phyloP scores from a whole-genome alignment of 1,284 basidiomycete species.

The Marasmius sp. region DNA sequence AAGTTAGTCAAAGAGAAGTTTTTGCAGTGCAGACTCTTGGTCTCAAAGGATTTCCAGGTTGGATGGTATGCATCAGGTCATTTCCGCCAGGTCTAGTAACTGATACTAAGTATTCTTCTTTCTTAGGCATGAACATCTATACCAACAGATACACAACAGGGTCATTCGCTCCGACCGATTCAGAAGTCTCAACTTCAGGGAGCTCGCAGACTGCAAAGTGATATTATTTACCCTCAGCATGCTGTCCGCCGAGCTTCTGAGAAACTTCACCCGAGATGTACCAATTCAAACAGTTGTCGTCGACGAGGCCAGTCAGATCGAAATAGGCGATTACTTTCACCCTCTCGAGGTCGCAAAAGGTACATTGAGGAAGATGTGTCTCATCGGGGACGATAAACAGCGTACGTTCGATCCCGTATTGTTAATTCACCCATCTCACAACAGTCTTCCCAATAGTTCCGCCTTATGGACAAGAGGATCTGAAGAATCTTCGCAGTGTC shows the following conservation, averaged over 20 bases:
- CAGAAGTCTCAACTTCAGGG: slow-evolving; percentile 15
- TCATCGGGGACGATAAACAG: slow-evolving; percentile 78
- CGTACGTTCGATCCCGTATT: slow-evolving; percentile 41
- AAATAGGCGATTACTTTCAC: slow-evolving; percentile 55
- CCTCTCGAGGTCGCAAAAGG: slow-evolving; percentile 44
- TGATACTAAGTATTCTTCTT: slow-evolving; percentile 4
- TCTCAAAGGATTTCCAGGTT: slow-evolving; percentile 43
- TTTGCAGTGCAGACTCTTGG: slow-evolving; percentile 37
- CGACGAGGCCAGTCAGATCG: slow-evolving; percentile 69
- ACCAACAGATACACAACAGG: slow-evolving; percentile 39
- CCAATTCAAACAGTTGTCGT: slow-evolving; percentile 55
- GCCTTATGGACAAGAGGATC: slow-evolving; percentile 56
- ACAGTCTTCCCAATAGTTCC: slow-evolving; percentile 40
- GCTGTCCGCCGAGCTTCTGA: slow-evolving; percentile 51
- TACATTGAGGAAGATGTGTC: slow-evolving; percentile 58
- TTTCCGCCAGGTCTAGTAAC: slow-evolving; percentile 6
- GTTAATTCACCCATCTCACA: background rate
- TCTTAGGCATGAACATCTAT: slow-evolving; percentile 74
- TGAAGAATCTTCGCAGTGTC: slow-evolving; percentile 50
- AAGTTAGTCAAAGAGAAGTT: slow-evolving; percentile 38
- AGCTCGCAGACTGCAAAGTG: slow-evolving; percentile 45
- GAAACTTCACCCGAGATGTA: slow-evolving; percentile 33
- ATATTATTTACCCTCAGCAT: slow-evolving; percentile 73
- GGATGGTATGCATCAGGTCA: slow-evolving; percentile 51
- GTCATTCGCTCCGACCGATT: slow-evolving; percentile 56